phyloP scores from a whole-genome alignment of 2,329 filamentous ascomycete genomes.

The Ascomycota sp. region DNA sequence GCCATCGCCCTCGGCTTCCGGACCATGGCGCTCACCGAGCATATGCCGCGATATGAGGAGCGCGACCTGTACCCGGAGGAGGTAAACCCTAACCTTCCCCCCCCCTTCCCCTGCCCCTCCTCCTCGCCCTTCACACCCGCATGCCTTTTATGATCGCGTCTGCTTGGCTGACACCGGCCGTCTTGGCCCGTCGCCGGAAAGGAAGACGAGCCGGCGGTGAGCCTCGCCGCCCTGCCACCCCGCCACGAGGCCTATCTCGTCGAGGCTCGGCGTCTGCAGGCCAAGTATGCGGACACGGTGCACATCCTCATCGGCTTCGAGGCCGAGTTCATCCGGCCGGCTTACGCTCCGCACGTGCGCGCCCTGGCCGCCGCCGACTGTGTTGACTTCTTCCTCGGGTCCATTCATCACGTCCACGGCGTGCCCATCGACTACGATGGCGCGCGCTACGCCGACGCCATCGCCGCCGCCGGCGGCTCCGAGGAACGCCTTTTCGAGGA shows the following conservation, averaged over 20 bases:
- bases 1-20: slow-evolving; percentile 64
- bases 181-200: slow-evolving; percentile 5
- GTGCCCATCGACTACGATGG: slow-evolving; percentile 78
- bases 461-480: slow-evolving; percentile 18
- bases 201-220: slow-evolving; percentile 27
- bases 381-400: slow-evolving; percentile 84
- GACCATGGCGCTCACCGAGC: slow-evolving; percentile 77
- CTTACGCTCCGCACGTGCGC: slow-evolving; percentile 34
- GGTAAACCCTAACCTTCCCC: slow-evolving; percentile 18
- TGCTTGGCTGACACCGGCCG: too few relatives aligned
- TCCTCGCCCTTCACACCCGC: too few relatives aligned
- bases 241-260: slow-evolving; percentile 52
- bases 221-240: slow-evolving; percentile 25
- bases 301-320: slow-evolving; percentile 79
- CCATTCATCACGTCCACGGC: slow-evolving; percentile 72
- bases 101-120: background rate
- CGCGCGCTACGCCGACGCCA: slow-evolving; percentile 35
- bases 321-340: slow-evolving; percentile 70
- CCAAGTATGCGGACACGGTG: slow-evolving; percentile 49
- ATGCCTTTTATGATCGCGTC: too few relatives aligned
- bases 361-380: slow-evolving; percentile 37
- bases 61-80: slow-evolving; percentile 87
- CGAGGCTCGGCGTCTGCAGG: slow-evolving; percentile 55
- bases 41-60: slow-evolving; percentile 63
- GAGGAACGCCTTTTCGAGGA: slow-evolving; percentile 59